phyloP scores from a whole-genome alignment of 805 yeast genomes.

The Yarrowia bubula region DNA sequence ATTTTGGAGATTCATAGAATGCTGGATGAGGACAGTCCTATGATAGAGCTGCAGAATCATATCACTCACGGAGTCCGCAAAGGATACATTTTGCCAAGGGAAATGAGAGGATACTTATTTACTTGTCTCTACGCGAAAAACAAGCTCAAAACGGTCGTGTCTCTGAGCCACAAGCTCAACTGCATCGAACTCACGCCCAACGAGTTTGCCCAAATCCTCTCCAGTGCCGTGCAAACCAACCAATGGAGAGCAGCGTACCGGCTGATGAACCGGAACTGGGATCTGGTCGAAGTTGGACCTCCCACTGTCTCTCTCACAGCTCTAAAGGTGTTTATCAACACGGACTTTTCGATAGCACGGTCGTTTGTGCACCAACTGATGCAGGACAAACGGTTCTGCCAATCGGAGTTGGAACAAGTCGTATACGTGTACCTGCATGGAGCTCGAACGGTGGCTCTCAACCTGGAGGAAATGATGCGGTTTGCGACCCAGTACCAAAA shows the following conservation, averaged over 20 bases:
- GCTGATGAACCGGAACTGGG: not conserved
- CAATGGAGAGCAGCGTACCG: slow-evolving; percentile 1
- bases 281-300: slow-evolving; percentile 3
- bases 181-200: not conserved
- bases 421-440: not conserved
- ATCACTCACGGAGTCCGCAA: not conserved
- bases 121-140: not conserved
- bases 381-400: slow-evolving; percentile 4
- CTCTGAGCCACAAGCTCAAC: not conserved
- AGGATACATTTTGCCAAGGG: not conserved
- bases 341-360: slow-evolving; percentile 5
- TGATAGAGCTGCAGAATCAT: not conserved
- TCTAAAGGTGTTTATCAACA: not conserved
- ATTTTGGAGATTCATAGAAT: not conserved
- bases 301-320: not conserved
- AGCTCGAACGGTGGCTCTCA: not conserved
- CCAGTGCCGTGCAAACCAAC: not conserved
- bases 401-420: not conserved
- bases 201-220: not conserved
- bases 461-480: slow-evolving; percentile 2
- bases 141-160: not conserved
- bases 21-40: not conserved
- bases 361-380: slow-evolving; percentile 17
- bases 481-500: slow-evolving; percentile 1
- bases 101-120: not conserved